Base-by-base conservation (phyloP, 2,329 filamentous ascomycete genomes). In the Fusarium sulawesiense region DNA sequence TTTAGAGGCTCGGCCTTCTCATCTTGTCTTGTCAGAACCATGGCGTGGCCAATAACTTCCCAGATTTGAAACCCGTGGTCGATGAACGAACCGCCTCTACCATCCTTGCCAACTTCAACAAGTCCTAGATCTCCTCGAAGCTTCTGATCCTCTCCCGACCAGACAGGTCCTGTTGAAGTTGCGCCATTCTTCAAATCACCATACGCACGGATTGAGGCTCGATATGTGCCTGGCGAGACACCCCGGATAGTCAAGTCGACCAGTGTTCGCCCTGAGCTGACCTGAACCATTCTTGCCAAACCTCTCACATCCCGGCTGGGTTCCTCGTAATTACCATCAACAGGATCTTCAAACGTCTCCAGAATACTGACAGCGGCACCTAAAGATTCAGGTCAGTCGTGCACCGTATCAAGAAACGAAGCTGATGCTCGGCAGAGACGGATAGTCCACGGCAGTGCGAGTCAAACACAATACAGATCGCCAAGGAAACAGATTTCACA, bases 41-140 rank as follows among this genome's bases (percentile, higher is more conserved):
- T 92, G 76, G 94, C 94, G 77, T 94, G 91, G 30, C 96, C 96
- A 80, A 98, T 97, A 79, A 97, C 87, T 82, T 99, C 95, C 96
- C 95, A 98, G 55, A 98, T 91, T 78, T 95, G 90, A 66, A 98
- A 90, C 1, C 89, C 87, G 70, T 89, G 90, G 77, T 97, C 93
- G 68, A 97, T 77, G 79, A 98, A 97, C 16, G 91, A 89, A 71
- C 88, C 89, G 8, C 94, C 95, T 30, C 90, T 87, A 13, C 96
- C 94, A 76, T 91, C 87, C 75, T 89, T 83, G 60, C 89, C 91
- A 37, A 99, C 91, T 64, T 92, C 84, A 14, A 99, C 85, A 2
- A 87, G 88, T 6, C 94, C 94, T 70, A 98, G 87, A 14, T 90
- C 74, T 23, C 83, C 85, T 42, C 81, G 83, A 49, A 82, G 80